Evolutionary conservation across 345 rosid species (phyloP), one percentile per base, ranked within the genome.

Genomic region (Jatropha curcas): DNA sequence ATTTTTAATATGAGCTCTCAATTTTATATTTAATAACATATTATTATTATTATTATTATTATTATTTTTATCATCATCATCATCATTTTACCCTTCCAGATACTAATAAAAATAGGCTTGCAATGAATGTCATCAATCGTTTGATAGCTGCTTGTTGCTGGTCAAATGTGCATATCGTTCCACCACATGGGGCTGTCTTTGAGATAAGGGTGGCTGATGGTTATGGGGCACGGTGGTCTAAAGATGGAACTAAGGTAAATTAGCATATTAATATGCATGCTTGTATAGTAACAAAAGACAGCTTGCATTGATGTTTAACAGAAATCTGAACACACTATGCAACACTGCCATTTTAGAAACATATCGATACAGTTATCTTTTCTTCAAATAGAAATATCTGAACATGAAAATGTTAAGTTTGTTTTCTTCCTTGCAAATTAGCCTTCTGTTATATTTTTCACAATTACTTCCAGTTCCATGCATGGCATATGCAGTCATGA

Each of bases 201-300:
- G 95, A 89, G 86, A 86, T 89, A 72, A 76, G 97, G 73, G 84
- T 78, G 63, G 79, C 72, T 72, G 81, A 86, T 58, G 95, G 92
- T 53, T 91, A 87, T 56, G 95, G 93, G 65, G 95, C 89, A 45
- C 82, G 90, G 60, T 93, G 95, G 93, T 88, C 93, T 22, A 73
- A 52, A 64, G 93, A 91, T 82, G 92, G 97, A 68, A 76, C 81
- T 37, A 84, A 88, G 91, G 98, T 91, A 86, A 67, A 61, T 67
- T 30, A 33, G 9, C 51, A 56, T 25, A 31, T 62, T 14, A 19
- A 16, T 56, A 60, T 34, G 55, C 45, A 39, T 76, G 33, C 43
- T 63, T 63, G 59, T 50, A 34, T 6, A 48, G 4, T 66, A 66
- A 35, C 16, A 28, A 30, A 45, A 45, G 20, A 43, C 12, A 39